These are phyloP conservation scores for Sclerotinia minor DNA, from an alignment of 2,329 filamentous ascomycete genomes.

Conservation along the genomic window DNA sequence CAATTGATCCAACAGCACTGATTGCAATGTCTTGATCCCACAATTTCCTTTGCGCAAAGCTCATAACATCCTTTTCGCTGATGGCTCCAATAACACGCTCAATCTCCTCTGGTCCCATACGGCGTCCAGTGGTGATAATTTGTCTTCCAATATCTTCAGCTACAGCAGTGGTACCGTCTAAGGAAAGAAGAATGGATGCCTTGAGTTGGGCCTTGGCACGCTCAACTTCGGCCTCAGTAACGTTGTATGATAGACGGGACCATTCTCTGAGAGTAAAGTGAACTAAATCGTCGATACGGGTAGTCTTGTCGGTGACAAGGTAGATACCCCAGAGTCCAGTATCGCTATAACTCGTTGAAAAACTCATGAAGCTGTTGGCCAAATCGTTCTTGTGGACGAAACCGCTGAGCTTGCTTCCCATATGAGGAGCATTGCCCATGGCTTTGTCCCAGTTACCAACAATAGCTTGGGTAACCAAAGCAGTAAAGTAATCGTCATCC, in stretches of 20 bases:
- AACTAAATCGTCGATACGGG: conserved; percentile 87
- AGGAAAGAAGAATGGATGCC: conserved; percentile 93
- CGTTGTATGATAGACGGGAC: conserved; percentile 88
- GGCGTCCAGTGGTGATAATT: conserved; percentile 94
- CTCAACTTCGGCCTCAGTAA: conserved; percentile 88
- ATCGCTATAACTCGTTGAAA: conserved; percentile 99
- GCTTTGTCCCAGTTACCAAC: conserved; percentile 99
- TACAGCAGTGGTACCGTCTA: conserved; percentile 95
- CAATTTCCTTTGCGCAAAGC: conserved; percentile 89
- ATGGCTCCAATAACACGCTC: conserved; percentile 87
- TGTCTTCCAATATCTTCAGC: conserved; percentile 98
- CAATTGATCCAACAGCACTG: conserved; percentile 88
- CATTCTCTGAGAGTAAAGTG: conserved; percentile 99
- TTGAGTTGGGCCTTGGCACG: conserved; percentile 99
- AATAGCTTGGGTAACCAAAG: conserved; percentile 94
- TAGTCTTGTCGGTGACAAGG: conserved; percentile 87
- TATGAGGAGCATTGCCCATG: conserved; percentile 94
- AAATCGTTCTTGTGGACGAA: conserved; percentile 93
- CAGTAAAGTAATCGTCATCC: conserved; percentile 98
- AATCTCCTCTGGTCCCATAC: conserved; percentile 89
- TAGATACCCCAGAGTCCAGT: conserved; percentile 99
- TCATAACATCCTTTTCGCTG: conserved; percentile 95
- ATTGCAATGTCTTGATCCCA: conserved; percentile 98
- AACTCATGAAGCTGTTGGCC: conserved; percentile 99
- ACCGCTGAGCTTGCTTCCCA: conserved; percentile 96